Base-by-base conservation (phyloP, 2,329 filamentous ascomycete species). In the Pseudopithomyces chartarum region DNA sequence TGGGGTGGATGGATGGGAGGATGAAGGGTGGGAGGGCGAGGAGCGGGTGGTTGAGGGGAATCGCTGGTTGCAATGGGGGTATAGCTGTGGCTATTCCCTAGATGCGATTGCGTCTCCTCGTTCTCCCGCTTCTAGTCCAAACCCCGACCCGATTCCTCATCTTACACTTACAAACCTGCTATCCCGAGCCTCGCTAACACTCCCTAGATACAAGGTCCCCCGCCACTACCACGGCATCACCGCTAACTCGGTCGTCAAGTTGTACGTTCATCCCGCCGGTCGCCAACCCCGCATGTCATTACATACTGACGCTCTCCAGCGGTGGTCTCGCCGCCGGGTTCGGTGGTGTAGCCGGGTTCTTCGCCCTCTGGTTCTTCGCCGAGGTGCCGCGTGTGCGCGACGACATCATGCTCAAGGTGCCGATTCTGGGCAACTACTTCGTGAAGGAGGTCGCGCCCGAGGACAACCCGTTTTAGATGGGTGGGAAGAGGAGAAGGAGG, bases 291-390 rank as follows among this genome's bases (percentile, higher is more conserved):
- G 1, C 42, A 40, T 38, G 23, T 29, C 42, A 20, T 40, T 39
- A n/a, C 19, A 23, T 32, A 4, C 53, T 54, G 55, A 63, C 65
- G 50, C 17, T 19, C 17, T 23, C 29, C 47, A 76, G 74, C 58
- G 74, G 73, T 58, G 56, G 56, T 52, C 79, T 85, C 48, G 82
- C 80, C 43, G 81, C 76, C 52, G 79, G 79, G 45, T 87, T 87
- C 75, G 86, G 84, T 62, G 82, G 80, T 60, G 79, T 81, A 45
- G 80, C 82, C 40, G 85, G 83, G 61, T 77, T 85, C 70, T 84
- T 85, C 74, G 84, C 83, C 36, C 71, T 88, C 65, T 87, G 85
- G 79, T 86, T 88, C 81, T 84, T 88, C 77, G 83, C 84, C 66
- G 85, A 87, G 66, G 80, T 88, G 23, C 86, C 86, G 57, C 82